Evolutionary conservation across 495 filamentous ascomycete genomes (phyloP), one percentile per base, ranked within the genome.

Genomic region (Pyrenula aspistea): DNA sequence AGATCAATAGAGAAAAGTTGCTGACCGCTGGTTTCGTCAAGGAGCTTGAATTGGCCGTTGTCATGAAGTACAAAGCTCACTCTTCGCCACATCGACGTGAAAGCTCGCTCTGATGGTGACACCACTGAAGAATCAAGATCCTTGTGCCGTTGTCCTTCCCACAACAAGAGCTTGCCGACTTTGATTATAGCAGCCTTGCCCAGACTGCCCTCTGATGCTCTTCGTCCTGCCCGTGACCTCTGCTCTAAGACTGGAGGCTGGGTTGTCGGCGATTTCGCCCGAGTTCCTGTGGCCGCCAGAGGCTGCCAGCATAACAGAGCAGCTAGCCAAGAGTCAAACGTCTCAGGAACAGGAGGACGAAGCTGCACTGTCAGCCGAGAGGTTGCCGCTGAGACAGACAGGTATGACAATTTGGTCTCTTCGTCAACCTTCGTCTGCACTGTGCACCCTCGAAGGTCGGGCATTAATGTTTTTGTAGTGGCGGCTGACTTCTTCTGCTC

Each of bases 231-330:
- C 31, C 71, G 68, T 53, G 80, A 63, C 60, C 74, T 73, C 53
- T 73, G 73, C 56, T 80, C 77, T 54, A 71, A 65, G 25, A 79
- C 71, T 69, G 77, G 86, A 63, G 74, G 79, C 67, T 79, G 90
- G 61, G 78, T 83, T 86, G 81, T 84, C 15, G 31, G 31, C 31
- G 15, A 42, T 70, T 80, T 87, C 67, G 83, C 90, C 70, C 78
- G 82, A 15, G 83, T 82, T 11, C 84, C 84, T 58, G 83, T 85
- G 0, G 89, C 86, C 51, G 85, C 83, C 59, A 93, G 82, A 12
- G 92, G 89, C 66, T 94, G 90, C 93, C 93, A 98, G 62, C 89
- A 95, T 2, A 97, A 76, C 53, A 98, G 68, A 19, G 92, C 92
- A 20, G 93, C 91, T 48, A 95, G 83, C 93, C 93, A 98, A 8